Conservation (phyloP, 164 flowering plant species). For the Vitis rupestris region DNA sequence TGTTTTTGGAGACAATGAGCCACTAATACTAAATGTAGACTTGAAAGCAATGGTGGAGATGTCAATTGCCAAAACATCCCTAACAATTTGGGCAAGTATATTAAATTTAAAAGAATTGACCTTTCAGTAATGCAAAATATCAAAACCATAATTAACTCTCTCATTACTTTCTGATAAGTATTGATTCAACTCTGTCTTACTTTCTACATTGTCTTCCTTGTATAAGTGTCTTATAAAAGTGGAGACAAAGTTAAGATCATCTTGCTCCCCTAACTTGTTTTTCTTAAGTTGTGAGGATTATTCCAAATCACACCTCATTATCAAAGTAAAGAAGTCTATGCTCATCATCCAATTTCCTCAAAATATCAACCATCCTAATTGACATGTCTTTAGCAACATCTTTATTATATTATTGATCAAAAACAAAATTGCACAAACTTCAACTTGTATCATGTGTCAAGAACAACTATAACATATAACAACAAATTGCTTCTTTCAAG, state of each 20-base stretch:
- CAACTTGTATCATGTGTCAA: slow-evolving; percentile 9
- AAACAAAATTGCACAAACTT: neutral
- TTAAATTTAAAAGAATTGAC: neutral
- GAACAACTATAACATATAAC: slow-evolving; percentile 7
- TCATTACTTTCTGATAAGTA: slow-evolving; percentile 3
- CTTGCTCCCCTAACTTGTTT: too few species aligned
- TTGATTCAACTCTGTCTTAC: slow-evolving; percentile 4
- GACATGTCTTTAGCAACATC: too few species aligned
- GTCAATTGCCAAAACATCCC: slow-evolving; percentile 8
- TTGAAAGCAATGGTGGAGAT: slow-evolving; percentile 4
- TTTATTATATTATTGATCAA: neutral
- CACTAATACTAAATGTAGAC: slow-evolving; percentile 14
- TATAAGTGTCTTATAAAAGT: too few species aligned
- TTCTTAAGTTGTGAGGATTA: too few species aligned
- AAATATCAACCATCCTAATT: neutral
- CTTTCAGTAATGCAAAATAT: slow-evolving; percentile 11
- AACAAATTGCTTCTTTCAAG: slow-evolving; percentile 6
- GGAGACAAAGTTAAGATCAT: too few species aligned
- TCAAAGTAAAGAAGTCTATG: too few species aligned
- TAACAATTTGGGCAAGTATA: slow-evolving; percentile 5
- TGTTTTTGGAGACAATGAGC: neutral
- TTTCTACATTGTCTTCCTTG: neutral
- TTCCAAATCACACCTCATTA: too few species aligned
- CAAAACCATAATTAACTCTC: neutral
- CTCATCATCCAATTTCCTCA: too few species aligned